Evolutionary conservation across 371 early-diverging fungal species (phyloP), one percentile per base, ranked within the genome.

Genomic region (Actinomucor elegans): DNA sequence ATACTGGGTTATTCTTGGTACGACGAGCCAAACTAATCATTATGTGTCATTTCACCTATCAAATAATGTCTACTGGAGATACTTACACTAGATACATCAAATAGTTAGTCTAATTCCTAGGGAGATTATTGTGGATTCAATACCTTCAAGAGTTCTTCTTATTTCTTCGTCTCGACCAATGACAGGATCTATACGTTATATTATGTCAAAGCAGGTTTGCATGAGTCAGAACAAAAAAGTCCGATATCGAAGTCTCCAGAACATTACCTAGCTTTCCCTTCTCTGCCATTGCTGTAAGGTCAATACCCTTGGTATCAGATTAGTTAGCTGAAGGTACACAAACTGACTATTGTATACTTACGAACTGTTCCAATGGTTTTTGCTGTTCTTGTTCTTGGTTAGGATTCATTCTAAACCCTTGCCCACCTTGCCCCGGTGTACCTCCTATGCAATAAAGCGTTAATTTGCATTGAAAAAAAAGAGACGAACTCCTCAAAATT

Each of bases 1-100:
- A 71, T 14, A 94, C 90, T 11, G 94, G 94, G 62, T 94, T 94
- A 65, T 93, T 92, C 57, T 97, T 97, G 20, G 90, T 94, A 75
- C 89, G 76, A 34, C 93, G 86, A 9, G 90, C 77, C 56, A 86
- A 55, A 7, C 73, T 73, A 57, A 14, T 24, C 3, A 15, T 24
- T 42, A 46, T 36, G 23, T 40, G 10, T 23, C 9, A 29, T 12
- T 38, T 2, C 20, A 14, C 15, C n/a, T 11, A 32, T 29, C 27
- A 11, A 17, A 23, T 23, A 15, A 9, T 9, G 17, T 28, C 1
- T 3, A 33, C 5, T 48, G 3, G 6, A 18, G 2, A 26, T 52
- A 35, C 52, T 60, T 62, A 67, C 66, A 72, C 64, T 71, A 64
- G 6, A 14, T 33, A 27, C 1, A 41, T 10, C 11, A 23, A 37